A percentile compares a stretch with the other conserved stretches of the same genome.
Conservation (phyloP, 805 yeast genomes). For the Isabelozyma heimii region DNA sequence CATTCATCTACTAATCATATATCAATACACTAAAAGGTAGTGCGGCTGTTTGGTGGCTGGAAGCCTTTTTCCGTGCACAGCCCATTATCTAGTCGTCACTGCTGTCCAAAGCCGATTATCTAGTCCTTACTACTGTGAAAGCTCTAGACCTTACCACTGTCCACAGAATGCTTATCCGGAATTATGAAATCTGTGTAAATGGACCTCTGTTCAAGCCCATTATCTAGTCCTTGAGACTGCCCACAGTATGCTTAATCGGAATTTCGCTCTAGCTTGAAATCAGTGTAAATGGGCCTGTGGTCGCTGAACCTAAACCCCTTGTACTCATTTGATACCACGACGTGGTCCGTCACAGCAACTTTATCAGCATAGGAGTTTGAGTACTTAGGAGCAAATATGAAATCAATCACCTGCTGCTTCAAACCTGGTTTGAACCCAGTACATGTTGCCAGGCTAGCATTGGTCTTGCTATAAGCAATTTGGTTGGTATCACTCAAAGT, state of each 20-base stretch:
- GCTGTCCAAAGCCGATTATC: too few relatives aligned
- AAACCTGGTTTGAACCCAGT: slow-evolving; percentile 33
- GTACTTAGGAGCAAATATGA: slow-evolving; percentile 29
- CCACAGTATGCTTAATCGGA: neutral
- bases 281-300: slow-evolving; percentile 40
- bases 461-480: slow-evolving; percentile 15
- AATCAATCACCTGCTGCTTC: slow-evolving; percentile 35
- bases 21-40: too few relatives aligned
- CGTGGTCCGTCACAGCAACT: slow-evolving; percentile 20
- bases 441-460: slow-evolving; percentile 29
- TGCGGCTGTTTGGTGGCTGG: too few relatives aligned
- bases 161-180: too few relatives aligned
- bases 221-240: too few relatives aligned
- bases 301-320: slow-evolving; percentile 40
- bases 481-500: slow-evolving; percentile 31
- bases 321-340: slow-evolving; percentile 34
- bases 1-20: too few relatives aligned
- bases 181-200: too few relatives aligned
- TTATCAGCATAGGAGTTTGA: slow-evolving; percentile 10
- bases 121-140: too few relatives aligned
- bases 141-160: too few relatives aligned
- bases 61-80: too few relatives aligned
- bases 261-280: neutral
- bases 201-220: too few relatives aligned
- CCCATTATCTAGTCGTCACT: too few relatives aligned